A percentile compares a stretch with the other conserved stretches of the same genome.
Evolutionary conservation across 2,329 filamentous ascomycete species (phyloP).

Genomic region (Alternaria triticimaculans): DNA sequence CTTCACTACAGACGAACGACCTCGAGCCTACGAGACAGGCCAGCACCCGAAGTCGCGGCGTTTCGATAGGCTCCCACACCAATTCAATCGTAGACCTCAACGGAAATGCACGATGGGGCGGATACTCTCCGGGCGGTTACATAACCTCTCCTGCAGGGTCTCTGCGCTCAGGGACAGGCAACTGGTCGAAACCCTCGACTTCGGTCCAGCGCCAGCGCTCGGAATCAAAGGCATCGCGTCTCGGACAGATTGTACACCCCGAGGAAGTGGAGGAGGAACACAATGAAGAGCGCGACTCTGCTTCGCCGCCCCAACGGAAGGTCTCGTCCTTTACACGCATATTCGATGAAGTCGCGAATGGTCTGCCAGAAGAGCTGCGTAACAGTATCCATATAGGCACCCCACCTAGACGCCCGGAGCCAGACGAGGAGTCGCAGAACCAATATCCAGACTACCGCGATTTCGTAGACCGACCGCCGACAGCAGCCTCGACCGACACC

Average conservation of each 20-base stretch:
- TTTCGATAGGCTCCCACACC: slow-evolving; percentile 52
- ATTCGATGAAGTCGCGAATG: slow-evolving; percentile 47
- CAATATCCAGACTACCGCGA: slow-evolving; percentile 25
- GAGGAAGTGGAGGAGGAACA: slow-evolving; percentile 31
- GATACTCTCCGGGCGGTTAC: slow-evolving; percentile 72
- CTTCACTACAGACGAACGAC: slow-evolving; percentile 56
- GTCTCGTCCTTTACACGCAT: slow-evolving; percentile 47
- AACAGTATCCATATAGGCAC: slow-evolving; percentile 23
- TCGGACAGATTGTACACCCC: slow-evolving; percentile 51
- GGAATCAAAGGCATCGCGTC: slow-evolving; percentile 49
- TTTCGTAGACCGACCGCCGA: slow-evolving; percentile 56
- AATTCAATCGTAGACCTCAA: slow-evolving; percentile 75
- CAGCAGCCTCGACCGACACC: slow-evolving; percentile 65
- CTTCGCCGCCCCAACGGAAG: slow-evolving; percentile 26
- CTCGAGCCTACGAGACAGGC: slow-evolving; percentile 29
- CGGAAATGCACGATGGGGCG: slow-evolving; percentile 69
- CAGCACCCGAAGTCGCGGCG: slow-evolving; percentile 47
- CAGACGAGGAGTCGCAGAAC: slow-evolving; percentile 8
- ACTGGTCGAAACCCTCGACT: slow-evolving; percentile 46
- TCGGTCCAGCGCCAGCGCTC: slow-evolving; percentile 48
- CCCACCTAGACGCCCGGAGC: slow-evolving; percentile 13
- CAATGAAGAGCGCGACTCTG: slow-evolving; percentile 3
- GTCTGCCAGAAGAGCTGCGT: slow-evolving; percentile 41
- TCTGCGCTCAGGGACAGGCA: slow-evolving; percentile 55
- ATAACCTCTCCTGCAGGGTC: slow-evolving; percentile 72